Evolutionary conservation across 1,284 basidiomycete genomes (phyloP), one percentile per base, ranked within the genome.

Genomic region (Trichosporon sp.): DNA sequence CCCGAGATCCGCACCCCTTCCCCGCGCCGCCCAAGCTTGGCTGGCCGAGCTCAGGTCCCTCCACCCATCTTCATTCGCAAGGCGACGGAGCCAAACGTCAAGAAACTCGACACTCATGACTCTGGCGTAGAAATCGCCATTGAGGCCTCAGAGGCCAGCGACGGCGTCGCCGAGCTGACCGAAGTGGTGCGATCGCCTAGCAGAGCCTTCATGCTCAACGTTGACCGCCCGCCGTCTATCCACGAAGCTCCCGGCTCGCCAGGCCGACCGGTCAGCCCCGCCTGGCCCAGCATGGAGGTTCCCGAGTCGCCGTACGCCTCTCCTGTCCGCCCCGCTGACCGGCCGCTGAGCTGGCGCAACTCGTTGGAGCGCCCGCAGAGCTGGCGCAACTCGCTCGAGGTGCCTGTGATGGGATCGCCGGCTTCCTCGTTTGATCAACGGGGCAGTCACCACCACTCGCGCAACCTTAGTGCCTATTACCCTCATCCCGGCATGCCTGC

Each of bases 401-500:
- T 71, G 31, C 70, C 70, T 7, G 10, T 14, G 35, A 65, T 68
- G 14, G 51, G 35, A 37, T 37, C 35, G 35, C 35, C 35, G 1
- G 73, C 8, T 79, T 80, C 68, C 79, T 26, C 59, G 59, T 63
- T 63, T 35, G 59, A 63, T n/a, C 59, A 63, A n/a, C 79, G 79
- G 7, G 78, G 79, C 0, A 77, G 78, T 31, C 63, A 74, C 37
- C 79, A 81, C 69, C 94, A 98, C 81, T 93, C 93, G 3, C 89
- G 94, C 66, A 98, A 97, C 79, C 86, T 97, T 1, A 94, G 92
- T 1, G 87, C 95, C 16, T 96, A 91, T 87, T 97, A 96, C 77
- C 94, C 95, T 3, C 88, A 90, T 54, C 92, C 93, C 0, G 92
- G 91, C 2, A 68, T 75, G 3, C 86, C 89, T 0, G 51, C 26